Conservation (phyloP, 2,329 filamentous ascomycete genomes). For the Fusarium buharicum region DNA sequence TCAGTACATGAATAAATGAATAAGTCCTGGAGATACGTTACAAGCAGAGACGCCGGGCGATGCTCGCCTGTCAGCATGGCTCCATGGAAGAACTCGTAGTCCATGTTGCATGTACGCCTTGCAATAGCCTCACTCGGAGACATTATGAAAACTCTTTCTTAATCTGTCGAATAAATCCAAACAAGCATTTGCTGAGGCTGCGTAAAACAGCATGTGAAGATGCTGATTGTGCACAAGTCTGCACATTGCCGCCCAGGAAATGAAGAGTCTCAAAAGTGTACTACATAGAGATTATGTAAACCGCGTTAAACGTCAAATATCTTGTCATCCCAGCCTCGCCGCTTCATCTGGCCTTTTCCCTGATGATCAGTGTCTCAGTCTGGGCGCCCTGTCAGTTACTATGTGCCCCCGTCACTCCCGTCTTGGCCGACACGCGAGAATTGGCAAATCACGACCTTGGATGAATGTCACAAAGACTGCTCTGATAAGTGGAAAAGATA, state of each 20-base stretch:
- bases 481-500: constrained; percentile 17
- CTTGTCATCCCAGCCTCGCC: too few relatives aligned
- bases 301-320: not conserved
- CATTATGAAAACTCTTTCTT: not conserved
- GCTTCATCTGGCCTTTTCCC: not conserved
- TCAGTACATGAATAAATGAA: not conserved
- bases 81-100: constrained; percentile 15
- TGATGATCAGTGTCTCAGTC: constrained; percentile 5
- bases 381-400: constrained; percentile 22
- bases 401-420: constrained; percentile 8
- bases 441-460: constrained; percentile 13
- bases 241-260: constrained; percentile 19
- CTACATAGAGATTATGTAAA: not conserved
- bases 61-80: not conserved
- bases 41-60: constrained; percentile 6
- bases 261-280: not conserved
- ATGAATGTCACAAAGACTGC: constrained; percentile 9
- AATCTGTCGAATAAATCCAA: too few relatives aligned
- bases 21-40: not conserved
- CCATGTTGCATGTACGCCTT: constrained; percentile 4
- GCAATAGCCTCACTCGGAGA: constrained; percentile 6
- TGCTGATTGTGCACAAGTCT: constrained; percentile 14
- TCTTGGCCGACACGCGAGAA: not conserved
- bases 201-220: not conserved
- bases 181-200: not conserved